phyloP scores from a whole-genome alignment of 2,329 filamentous ascomycete species.

The Beauveria asiatica region DNA sequence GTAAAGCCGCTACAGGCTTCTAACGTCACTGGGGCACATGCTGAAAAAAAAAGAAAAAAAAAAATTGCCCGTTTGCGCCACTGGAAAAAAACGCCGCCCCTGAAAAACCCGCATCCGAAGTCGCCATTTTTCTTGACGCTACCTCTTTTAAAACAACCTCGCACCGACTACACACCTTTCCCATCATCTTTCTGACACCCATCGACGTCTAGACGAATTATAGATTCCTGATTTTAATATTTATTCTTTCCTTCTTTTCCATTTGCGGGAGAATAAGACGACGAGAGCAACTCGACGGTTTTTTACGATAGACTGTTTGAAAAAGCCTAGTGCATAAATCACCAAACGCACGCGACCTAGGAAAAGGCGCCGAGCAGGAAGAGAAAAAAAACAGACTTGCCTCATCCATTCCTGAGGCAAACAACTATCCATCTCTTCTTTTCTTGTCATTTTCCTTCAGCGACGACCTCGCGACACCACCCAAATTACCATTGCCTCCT shows the following conservation, averaged over 20 bases:
- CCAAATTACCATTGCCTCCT: not conserved
- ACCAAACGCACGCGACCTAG: not conserved
- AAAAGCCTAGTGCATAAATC: not conserved
- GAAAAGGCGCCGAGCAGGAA: not conserved
- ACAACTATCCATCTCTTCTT: not conserved
- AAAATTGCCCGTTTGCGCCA: not conserved
- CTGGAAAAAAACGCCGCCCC: constrained; percentile 2
- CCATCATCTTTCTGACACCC: not conserved
- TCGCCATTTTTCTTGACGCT: not conserved
- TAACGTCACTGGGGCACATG: constrained; percentile 2
- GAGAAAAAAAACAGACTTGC: not conserved
- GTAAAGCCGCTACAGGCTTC: not conserved
- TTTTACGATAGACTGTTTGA: not conserved
- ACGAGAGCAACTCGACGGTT: not conserved
- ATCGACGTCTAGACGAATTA: not conserved
- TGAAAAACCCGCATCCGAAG: constrained; percentile 14
- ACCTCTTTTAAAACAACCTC: not conserved
- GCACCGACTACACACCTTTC: not conserved
- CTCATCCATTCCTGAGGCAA: constrained; percentile 2
- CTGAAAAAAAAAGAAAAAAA: constrained; percentile 2
- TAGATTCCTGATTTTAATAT: constrained; percentile 6
- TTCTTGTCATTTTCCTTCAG: not conserved
- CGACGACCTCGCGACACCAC: not conserved
- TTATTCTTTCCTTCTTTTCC: not conserved
- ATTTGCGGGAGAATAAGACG: not conserved